phyloP scores from a whole-genome alignment of 306 rosid genomes.

The Notholithocarpus densiflorus region DNA sequence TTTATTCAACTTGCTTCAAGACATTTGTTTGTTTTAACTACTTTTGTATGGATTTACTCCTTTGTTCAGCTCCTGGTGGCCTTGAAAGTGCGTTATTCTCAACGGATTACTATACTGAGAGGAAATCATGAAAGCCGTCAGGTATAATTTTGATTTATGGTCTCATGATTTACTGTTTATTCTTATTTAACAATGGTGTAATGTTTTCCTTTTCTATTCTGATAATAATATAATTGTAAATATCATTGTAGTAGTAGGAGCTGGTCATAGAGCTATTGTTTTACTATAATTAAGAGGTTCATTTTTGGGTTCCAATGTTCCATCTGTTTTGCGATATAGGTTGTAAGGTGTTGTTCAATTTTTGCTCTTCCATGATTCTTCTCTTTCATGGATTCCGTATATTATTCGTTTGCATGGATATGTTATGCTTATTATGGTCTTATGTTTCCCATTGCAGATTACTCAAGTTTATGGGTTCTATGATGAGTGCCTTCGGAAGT shows the following conservation, averaged over 20 bases:
- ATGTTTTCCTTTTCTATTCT: neutral
- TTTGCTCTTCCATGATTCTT: neutral
- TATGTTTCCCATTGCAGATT: constrained; percentile 58
- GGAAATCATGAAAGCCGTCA: constrained; percentile 99
- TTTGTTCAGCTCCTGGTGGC: constrained; percentile 85
- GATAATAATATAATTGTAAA: neutral
- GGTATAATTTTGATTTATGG: constrained; percentile 42
- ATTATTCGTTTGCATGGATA: constrained; percentile 3
- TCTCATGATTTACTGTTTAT: neutral
- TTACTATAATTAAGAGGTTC: constrained; percentile 1
- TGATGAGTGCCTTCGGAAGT: constrained; percentile 95
- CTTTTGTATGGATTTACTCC: constrained; percentile 17
- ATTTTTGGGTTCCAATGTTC: neutral
- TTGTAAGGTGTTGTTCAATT: neutral
- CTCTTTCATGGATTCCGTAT: neutral
- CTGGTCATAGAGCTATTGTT: neutral
- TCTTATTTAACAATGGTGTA: neutral
- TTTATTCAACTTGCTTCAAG: constrained; percentile 6
- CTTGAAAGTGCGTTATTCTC: constrained; percentile 88
- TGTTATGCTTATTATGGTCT: constrained; percentile 23
- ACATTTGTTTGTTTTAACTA: neutral
- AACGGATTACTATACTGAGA: constrained; percentile 87
- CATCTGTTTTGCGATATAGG: neutral
- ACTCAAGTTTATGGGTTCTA: constrained; percentile 97
- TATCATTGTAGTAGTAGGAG: constrained; percentile 1